Conservation (phyloP, 306 rosid species). For the Crotalaria pallida region DNA sequence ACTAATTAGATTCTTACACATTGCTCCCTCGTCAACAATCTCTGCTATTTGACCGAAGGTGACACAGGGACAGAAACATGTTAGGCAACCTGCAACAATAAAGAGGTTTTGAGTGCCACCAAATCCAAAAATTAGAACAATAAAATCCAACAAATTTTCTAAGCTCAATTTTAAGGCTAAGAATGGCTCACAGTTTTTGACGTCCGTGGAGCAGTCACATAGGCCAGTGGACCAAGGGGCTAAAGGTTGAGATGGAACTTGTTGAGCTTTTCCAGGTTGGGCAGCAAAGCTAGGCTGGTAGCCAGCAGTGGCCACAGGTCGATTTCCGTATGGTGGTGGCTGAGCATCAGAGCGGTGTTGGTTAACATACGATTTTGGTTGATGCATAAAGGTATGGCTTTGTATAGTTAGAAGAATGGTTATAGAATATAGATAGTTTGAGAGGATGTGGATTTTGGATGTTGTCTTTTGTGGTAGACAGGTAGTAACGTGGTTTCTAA, state of each 20-base stretch:
- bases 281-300: neutral
- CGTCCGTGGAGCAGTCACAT: neutral
- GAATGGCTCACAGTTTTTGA: neutral
- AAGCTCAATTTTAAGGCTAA: neutral
- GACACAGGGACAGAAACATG: constrained; percentile 5
- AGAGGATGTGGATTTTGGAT: neutral
- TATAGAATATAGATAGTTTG: no score
- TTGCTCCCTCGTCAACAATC: constrained; percentile 7
- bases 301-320: neutral
- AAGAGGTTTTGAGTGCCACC: neutral
- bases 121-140: neutral
- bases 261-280: neutral
- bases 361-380: neutral
- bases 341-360: neutral
- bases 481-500: neutral
- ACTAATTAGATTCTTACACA: neutral
- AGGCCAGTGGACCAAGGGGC: neutral
- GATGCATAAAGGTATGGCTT: neutral
- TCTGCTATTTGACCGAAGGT: constrained; percentile 19
- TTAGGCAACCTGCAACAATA: neutral
- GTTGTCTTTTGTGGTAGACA: neutral
- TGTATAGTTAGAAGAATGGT: no score
- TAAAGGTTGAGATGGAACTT: neutral
- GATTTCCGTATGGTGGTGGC: neutral
- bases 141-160: neutral